Conservation (phyloP, 2,329 filamentous ascomycete species). For the Colletotrichum scovillei region DNA sequence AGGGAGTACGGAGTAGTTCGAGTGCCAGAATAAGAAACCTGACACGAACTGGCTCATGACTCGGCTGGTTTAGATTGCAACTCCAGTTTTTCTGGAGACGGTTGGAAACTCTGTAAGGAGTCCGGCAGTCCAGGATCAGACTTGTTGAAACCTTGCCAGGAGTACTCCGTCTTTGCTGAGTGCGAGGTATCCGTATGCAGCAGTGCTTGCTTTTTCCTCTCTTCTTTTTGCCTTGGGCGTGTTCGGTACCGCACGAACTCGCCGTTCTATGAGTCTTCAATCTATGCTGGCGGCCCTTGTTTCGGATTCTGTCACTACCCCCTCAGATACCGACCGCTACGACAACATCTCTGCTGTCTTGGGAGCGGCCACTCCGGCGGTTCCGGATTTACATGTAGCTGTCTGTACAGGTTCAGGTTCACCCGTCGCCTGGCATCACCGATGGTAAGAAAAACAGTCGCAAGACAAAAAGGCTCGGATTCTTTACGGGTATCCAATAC, state of each 20-base stretch:
- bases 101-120: conserved; percentile 11
- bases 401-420: no score
- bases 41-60: conserved; percentile 29
- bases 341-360: not conserved
- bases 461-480: no score
- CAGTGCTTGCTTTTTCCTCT: not conserved
- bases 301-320: conserved; percentile 8
- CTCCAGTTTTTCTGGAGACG: conserved; percentile 24
- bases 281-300: conserved; percentile 7
- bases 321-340: not conserved
- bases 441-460: no score
- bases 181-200: not conserved
- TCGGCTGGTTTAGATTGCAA: conserved; percentile 21
- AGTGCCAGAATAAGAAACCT: conserved; percentile 5
- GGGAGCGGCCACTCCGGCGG: not conserved
- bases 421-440: no score
- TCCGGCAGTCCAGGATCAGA: conserved; percentile 18
- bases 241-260: not conserved
- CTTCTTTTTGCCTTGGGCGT: not conserved
- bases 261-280: not conserved
- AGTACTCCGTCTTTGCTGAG: not conserved
- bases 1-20: no score
- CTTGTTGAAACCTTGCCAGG: conserved; percentile 11
- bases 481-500: not conserved
- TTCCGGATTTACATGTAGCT: not conserved